Evolutionary conservation across 2,329 filamentous ascomycete species (phyloP), one percentile per base, ranked within the genome.

Genomic region (Teratosphaeria nubilosa): DNA sequence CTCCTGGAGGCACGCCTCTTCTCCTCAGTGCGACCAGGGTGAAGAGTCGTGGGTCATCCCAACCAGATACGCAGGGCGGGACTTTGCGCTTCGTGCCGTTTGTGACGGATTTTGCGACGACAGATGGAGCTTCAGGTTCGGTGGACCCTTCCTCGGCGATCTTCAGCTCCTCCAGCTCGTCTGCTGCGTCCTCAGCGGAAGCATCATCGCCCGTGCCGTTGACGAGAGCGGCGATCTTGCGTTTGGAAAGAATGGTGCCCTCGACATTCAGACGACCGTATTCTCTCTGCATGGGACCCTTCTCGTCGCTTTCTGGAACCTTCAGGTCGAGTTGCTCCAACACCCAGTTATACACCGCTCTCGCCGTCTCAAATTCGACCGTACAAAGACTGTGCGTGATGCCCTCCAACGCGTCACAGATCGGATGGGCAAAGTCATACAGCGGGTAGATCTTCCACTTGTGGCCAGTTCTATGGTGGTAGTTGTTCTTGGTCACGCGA

Each of bases 381-480:
- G 94, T 97, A 72, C 92, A 97, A 22, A 97, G 79, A 14, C 87
- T 92, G 76, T 96, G 92, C 0, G 91, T 91, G 68, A 97, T 95
- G 20, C 83, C 82, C 73, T 99, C 94, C 63, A 96, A 90, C 65
- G 88, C 91, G 79, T 97, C 94, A 67, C 89, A 92, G 24, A 96
- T 78, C 72, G 89, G 95, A 76, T 95, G 90, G 9, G 71, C 73
- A 71, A 95, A 95, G 72, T 96, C 91, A 69, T 96, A 96, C 0
- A 92, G 95, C 0, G 94, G 94, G 72, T 96, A 96, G 62, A 96
- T 95, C 73, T 85, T 87, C 91, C 91, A 97, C 69, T 87, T 85
- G 63, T 82, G 78, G 31, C 88, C 90, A 0, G 91, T 95, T 37
- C 89, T 83, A 73, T 90, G 85, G 71, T 95, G 90, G 51, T 85